Conservation (phyloP, 1,139 yeast genomes). For the Suhomyces kunorum region DNA sequence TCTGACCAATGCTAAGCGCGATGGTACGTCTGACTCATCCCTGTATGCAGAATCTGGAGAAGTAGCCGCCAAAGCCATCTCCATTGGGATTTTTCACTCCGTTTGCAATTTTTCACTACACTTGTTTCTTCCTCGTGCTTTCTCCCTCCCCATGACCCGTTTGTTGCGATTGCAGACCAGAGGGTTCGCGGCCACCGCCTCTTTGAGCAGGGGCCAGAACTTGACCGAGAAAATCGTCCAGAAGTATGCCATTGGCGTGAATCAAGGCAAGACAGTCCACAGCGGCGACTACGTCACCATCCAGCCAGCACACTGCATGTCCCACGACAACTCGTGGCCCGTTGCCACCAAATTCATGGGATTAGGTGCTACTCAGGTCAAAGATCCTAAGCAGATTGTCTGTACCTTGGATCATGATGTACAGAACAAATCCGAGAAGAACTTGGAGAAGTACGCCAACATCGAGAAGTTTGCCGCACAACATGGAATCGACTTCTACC, state of each 20-base stretch:
- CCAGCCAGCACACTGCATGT: slow-evolving; percentile 96
- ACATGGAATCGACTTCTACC: slow-evolving; percentile 96
- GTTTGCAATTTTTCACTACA: background rate
- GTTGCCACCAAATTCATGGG: slow-evolving; percentile 96
- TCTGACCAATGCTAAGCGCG: slow-evolving; percentile 26
- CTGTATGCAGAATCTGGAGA: slow-evolving; percentile 12
- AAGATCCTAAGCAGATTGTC: slow-evolving; percentile 86
- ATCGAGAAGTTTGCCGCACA: slow-evolving; percentile 85
- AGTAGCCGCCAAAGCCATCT: background rate
- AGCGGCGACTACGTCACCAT: slow-evolving; percentile 96
- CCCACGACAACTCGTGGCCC: slow-evolving; percentile 99
- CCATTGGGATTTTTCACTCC: slow-evolving; percentile 5
- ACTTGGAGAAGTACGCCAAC: slow-evolving; percentile 80
- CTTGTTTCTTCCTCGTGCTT: background rate
- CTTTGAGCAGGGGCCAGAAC: slow-evolving; percentile 59
- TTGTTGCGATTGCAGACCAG: slow-evolving; percentile 7
- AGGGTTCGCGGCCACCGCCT: slow-evolving; percentile 12
- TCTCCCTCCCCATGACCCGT: slow-evolving; percentile 5
- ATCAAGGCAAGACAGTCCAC: slow-evolving; percentile 67
- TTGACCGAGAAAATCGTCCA: slow-evolving; percentile 95
- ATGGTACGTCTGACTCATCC: slow-evolving; percentile 32
- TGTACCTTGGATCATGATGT: slow-evolving; percentile 98
- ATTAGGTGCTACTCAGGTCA: slow-evolving; percentile 81
- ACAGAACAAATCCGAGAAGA: slow-evolving; percentile 86
- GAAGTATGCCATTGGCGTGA: slow-evolving; percentile 81